Base-by-base conservation (phyloP, 2,329 filamentous ascomycete species). In the Neopestalotiopsis clavispora region DNA sequence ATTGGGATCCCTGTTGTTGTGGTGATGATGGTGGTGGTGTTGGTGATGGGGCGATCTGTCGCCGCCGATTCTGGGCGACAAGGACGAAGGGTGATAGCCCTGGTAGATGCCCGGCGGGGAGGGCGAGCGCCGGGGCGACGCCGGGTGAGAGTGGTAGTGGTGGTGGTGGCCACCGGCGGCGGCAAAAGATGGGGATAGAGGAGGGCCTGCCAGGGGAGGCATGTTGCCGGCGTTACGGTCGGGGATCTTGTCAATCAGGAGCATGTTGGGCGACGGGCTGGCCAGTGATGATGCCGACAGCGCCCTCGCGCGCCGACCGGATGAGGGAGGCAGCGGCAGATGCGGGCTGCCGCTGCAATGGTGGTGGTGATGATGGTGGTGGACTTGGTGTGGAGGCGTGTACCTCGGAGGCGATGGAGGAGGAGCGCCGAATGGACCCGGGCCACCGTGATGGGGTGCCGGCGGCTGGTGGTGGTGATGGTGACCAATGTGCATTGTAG, bases 151-250 rank as follows among this genome's bases (percentile, higher is more conserved):
- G 14, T n/a, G 34, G n/a, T 17, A 28, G 23, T 28, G 23, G 23
- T 28, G 23, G 23, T 28, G 23, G 23, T 28, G 23, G 23, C 23
- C 23, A 28, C 23, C 23, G 23, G 23, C 23, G 23, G 23, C 20
- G 28, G 32, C 30, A 13, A 20, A 34, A 2, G 59, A 7, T 6
- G 59, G 59, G 0, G 59, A 34, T 0, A 34, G 17, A 13, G 59
- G 32, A 4, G 59, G 59, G 1, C 23, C 23, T 12, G 34, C 17
- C 1, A 38, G 61, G 57, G 13, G 56, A 7, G 13, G 57, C n/a
- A 28, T 30, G 42, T 64, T 64, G 61, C 61, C 61, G 20, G 61
- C 61, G 40, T 64, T 64, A n/a, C 17, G n/a, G 5, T 28, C 61
- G 28, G 61, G 61, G 20, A 64, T 64, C n/a, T 38, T 34, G n/a